phyloP scores from a whole-genome alignment of 73 alveolate species.

The Paramecium pentaurelia region DNA sequence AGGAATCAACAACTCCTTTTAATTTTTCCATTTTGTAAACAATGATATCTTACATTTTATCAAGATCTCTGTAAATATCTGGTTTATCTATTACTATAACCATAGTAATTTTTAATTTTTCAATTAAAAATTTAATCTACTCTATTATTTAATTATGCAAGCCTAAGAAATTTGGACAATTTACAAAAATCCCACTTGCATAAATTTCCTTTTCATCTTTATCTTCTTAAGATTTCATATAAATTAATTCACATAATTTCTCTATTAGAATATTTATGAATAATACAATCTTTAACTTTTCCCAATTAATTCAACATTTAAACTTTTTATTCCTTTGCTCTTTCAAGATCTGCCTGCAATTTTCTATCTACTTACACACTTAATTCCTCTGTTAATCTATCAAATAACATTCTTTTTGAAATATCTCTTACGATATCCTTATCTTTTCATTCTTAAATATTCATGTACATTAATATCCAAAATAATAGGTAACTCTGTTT shows the following conservation, averaged over 20 bases:
- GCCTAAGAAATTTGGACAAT: slow-evolving; percentile 39
- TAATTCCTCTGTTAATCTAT: background rate
- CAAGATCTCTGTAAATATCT: slow-evolving; percentile 18
- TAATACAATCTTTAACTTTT: background rate
- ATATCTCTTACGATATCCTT: background rate
- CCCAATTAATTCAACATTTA: background rate
- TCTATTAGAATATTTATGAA: background rate
- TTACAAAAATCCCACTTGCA: slow-evolving; percentile 40
- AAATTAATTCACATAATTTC: background rate
- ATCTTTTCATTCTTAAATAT: slow-evolving; percentile 24
- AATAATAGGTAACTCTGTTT: background rate
- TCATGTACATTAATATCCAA: slow-evolving; percentile 39
- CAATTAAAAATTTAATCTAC: background rate
- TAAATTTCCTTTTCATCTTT: slow-evolving; percentile 27
- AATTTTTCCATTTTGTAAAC: slow-evolving; percentile 5
- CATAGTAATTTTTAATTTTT: background rate
- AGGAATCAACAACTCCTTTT: slow-evolving; percentile 19
- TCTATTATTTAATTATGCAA: background rate
- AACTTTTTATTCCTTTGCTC: background rate
- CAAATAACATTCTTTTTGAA: background rate
- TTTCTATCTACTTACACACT: background rate
- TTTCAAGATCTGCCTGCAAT: background rate
- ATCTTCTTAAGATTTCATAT: background rate
- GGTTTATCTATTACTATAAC: slow-evolving; percentile 25
- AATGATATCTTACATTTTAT: background rate